Conservation (phyloP, 108 stramenopile genomes). For the Aurantiochytrium sp. region DNA sequence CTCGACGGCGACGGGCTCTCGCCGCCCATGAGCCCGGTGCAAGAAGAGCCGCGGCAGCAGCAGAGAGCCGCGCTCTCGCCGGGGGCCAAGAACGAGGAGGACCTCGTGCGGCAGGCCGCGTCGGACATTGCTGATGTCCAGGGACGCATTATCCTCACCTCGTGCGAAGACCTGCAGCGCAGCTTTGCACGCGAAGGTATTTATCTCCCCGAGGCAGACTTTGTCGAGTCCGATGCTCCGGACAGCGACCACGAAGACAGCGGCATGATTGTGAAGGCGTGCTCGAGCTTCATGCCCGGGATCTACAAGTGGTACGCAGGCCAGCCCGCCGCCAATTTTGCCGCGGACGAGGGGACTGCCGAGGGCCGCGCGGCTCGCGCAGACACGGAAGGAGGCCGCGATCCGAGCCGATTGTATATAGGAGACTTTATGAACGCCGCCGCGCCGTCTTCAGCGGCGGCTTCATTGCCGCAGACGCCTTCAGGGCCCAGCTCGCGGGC, state of each 20-base stretch:
- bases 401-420: too few species aligned
- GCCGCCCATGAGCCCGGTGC: neutral
- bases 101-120: neutral
- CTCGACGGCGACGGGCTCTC: neutral
- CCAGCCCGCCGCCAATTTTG: neutral
- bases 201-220: neutral
- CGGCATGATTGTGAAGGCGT: neutral
- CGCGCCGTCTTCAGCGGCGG: too few species aligned
- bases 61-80: too few species aligned
- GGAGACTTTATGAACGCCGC: too few species aligned
- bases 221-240: neutral
- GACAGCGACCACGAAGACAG: neutral
- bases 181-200: constrained; percentile 13
- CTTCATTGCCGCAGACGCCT: too few species aligned
- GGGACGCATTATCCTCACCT: neutral
- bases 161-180: constrained; percentile 12
- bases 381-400: too few species aligned
- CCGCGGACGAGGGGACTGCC: too few species aligned
- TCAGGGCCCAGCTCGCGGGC: too few species aligned
- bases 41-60: too few species aligned
- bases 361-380: too few species aligned
- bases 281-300: constrained; percentile 15
- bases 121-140: constrained; percentile 27
- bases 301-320: constrained; percentile 26
- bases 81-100: neutral